A percentile compares a stretch with the other conserved stretches of the same genome.
Conservation (phyloP, 2,329 filamentous ascomycete genomes). For the Zymoseptoria crescenta region DNA sequence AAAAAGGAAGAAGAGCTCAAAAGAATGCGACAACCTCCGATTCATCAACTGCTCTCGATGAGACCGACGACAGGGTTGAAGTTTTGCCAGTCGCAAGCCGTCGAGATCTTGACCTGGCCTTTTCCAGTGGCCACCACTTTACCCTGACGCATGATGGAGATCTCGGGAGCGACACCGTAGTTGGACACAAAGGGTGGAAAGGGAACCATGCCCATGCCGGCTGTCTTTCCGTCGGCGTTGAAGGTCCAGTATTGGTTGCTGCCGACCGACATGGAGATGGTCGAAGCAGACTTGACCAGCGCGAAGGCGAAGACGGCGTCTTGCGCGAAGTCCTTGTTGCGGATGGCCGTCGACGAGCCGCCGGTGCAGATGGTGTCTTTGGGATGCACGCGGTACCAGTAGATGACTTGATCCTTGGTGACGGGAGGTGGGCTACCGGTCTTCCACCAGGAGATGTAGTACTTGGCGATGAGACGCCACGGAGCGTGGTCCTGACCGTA, state of each 20-base stretch:
- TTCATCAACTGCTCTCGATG: neutral
- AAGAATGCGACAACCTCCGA: neutral
- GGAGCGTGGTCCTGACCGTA: conserved; percentile 31
- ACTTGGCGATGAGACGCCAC: conserved; percentile 33
- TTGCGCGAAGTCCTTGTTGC: conserved; percentile 27
- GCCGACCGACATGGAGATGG: conserved; percentile 28
- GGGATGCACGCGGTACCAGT: conserved; percentile 34
- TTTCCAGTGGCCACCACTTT: conserved; percentile 18
- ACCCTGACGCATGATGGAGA: conserved; percentile 27
- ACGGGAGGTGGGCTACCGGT: conserved; percentile 26
- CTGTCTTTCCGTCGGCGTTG: conserved; percentile 23
- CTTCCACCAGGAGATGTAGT: conserved; percentile 34
- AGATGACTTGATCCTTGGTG: conserved; percentile 31
- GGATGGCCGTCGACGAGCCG: conserved; percentile 25
- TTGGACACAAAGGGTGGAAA: conserved; percentile 26
- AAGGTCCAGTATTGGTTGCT: conserved; percentile 31
- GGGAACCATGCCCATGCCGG: conserved; percentile 26
- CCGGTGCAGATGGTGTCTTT: conserved; percentile 28
- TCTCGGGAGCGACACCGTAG: conserved; percentile 24
- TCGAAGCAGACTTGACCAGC: conserved; percentile 25
- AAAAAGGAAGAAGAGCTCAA: neutral
- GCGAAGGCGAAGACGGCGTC: conserved; percentile 35
- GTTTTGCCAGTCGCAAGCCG: conserved; percentile 27
- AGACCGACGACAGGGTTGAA: conserved; percentile 32
- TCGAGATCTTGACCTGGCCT: conserved; percentile 24